A percentile compares a stretch with the other conserved stretches of the same genome.
Conservation (phyloP, 805 yeast genomes). For the Lipomyces starkeyi region DNA sequence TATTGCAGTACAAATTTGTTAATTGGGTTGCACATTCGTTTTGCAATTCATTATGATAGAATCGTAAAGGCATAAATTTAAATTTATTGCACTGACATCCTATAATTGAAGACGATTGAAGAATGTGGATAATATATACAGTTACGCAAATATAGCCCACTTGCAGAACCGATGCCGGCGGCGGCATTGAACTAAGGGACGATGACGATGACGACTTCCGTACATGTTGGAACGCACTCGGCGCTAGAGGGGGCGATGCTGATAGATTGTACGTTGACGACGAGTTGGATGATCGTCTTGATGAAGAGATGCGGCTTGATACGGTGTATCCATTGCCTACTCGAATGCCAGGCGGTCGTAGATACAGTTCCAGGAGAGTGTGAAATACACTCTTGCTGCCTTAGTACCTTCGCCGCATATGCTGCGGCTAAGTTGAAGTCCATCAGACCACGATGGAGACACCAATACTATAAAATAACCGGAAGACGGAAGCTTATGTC, state of each 20-base stretch:
- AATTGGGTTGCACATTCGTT: too few relatives aligned
- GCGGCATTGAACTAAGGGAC: slow-evolving; percentile 5
- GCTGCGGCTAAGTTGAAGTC: too few relatives aligned
- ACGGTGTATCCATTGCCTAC: not conserved
- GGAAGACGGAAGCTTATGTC: too few relatives aligned
- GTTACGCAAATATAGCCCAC: not conserved
- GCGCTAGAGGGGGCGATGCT: not conserved
- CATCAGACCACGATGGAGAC: too few relatives aligned
- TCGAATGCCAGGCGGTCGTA: slow-evolving; percentile 38
- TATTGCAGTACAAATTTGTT: too few relatives aligned
- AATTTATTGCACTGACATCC: too few relatives aligned
- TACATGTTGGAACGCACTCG: not conserved
- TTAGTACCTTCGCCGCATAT: too few relatives aligned
- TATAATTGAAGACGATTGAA: too few relatives aligned
- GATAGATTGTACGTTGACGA: slow-evolving; percentile 3
- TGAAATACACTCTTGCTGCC: slow-evolving; percentile 56
- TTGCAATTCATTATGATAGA: too few relatives aligned
- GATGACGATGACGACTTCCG: slow-evolving; percentile 2
- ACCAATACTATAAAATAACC: too few relatives aligned
- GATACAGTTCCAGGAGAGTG: slow-evolving; percentile 54
- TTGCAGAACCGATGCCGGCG: slow-evolving; percentile 10
- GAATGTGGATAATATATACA: too few relatives aligned
- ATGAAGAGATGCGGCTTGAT: slow-evolving; percentile 1
- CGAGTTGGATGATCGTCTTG: slow-evolving; percentile 17
- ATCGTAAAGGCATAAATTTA: too few relatives aligned